A percentile compares a stretch with the other conserved stretches of the same genome.
These are phyloP conservation scores for Pythium aquatile DNA, from an alignment of 352 stramenopile genomes.

Conservation along the genomic window DNA sequence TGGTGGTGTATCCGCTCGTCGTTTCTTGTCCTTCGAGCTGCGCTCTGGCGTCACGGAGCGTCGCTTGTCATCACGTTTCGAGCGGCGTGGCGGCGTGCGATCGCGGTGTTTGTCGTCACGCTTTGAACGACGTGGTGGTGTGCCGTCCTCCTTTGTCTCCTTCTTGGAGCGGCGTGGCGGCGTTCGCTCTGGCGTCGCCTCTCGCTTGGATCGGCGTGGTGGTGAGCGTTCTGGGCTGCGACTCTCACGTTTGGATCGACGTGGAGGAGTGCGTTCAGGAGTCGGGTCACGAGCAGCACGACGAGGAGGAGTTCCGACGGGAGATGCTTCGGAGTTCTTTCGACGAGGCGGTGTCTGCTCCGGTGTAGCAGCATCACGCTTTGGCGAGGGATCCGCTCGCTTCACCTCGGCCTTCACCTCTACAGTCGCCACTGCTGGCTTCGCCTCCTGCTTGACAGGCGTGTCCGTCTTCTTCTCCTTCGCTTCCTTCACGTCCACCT, in stretches of 20 bases:
- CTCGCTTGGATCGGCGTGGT: slow-evolving; percentile 6
- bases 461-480: slow-evolving; percentile 1
- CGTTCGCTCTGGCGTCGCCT: slow-evolving; percentile 7
- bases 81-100: slow-evolving; percentile 12
- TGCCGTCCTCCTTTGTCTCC: background rate
- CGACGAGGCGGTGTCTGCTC: slow-evolving; percentile 14
- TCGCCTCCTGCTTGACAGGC: background rate
- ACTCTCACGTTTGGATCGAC: background rate
- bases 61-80: slow-evolving; percentile 12
- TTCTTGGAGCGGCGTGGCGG: background rate
- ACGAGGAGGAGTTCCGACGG: background rate
- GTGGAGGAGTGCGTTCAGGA: slow-evolving; percentile 1
- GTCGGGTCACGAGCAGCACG: background rate
- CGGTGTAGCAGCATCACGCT: slow-evolving; percentile 2
- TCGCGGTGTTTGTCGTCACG: slow-evolving; percentile 1
- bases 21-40: slow-evolving; percentile 3
- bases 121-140: background rate
- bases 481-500: slow-evolving; percentile 4
- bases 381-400: background rate
- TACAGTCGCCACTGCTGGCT: background rate
- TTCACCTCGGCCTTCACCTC: slow-evolving; percentile 3
- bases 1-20: background rate
- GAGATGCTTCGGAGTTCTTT: slow-evolving; percentile 1
- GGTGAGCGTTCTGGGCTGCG: background rate
- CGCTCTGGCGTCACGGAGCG: slow-evolving; percentile 11